Percentiles rank a stretch among this genome's conserved stretches.
phyloP scores from a whole-genome alignment of 1,284 basidiomycete species.

The Fistulina hepatica region DNA sequence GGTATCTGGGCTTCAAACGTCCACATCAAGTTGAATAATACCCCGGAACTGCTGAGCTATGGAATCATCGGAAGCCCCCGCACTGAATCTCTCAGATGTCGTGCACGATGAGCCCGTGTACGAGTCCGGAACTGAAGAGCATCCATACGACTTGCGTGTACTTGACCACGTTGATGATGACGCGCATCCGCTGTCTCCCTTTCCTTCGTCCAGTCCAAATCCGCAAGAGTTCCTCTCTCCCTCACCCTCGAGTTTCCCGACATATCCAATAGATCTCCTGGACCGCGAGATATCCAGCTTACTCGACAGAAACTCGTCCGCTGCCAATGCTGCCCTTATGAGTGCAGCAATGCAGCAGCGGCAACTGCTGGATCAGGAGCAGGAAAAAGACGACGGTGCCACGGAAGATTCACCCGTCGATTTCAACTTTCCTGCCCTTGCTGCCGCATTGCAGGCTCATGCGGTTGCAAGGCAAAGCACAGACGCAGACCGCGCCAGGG shows the following conservation, averaged over 20 bases:
- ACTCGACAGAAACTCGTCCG: conserved; percentile 57
- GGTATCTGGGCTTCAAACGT: background rate
- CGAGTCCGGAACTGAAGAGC: conserved; percentile 10
- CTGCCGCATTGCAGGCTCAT: conserved; percentile 59
- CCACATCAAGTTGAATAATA: background rate
- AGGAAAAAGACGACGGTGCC: conserved; percentile 17
- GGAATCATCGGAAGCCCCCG: conserved; percentile 45
- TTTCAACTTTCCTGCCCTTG: conserved; percentile 49
- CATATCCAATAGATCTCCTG: conserved; percentile 56
- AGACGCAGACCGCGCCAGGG: too few relatives aligned
- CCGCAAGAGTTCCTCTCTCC: too few relatives aligned
- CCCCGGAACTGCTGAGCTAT: conserved; percentile 24
- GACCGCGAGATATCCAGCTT: conserved; percentile 64
- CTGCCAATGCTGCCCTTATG: conserved; percentile 46
- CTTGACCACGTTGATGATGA: conserved; percentile 13
- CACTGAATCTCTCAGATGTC: conserved; percentile 66
- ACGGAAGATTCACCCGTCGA: conserved; percentile 29
- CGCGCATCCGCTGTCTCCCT: conserved; percentile 25
- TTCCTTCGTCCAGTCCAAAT: conserved; percentile 23
- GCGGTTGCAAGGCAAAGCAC: conserved; percentile 29
- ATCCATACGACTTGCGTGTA: background rate
- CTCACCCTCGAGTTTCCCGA: conserved; percentile 26
- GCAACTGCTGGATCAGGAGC: conserved; percentile 17
- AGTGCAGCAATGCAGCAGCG: conserved; percentile 52
- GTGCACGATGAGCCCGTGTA: conserved; percentile 62